phyloP scores from a whole-genome alignment of 1,284 basidiomycete species.

The Gomphus bonarii region DNA sequence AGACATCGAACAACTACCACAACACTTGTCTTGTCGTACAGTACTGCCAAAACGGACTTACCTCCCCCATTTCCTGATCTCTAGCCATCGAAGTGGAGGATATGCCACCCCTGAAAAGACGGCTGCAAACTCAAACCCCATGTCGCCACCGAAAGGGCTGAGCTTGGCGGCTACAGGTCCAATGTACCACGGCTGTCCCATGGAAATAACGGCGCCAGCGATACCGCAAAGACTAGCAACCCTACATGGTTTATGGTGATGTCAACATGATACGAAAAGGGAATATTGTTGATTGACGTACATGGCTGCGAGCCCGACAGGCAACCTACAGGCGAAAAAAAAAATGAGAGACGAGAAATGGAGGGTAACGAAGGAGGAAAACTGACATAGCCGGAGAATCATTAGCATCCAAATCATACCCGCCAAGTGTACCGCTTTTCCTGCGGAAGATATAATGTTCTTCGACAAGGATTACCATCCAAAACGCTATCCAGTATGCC shows the following conservation, averaged over 20 bases:
- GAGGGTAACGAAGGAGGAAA: background rate
- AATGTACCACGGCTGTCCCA: constrained; percentile 42
- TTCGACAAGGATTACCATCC: constrained; percentile 45
- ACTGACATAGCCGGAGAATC: constrained; percentile 33
- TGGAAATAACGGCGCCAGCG: constrained; percentile 37
- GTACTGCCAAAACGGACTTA: background rate
- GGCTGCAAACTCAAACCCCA: constrained; percentile 48
- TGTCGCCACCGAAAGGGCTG: constrained; percentile 38
- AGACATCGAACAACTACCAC: too few species aligned
- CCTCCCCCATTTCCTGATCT: constrained; percentile 22
- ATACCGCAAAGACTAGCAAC: constrained; percentile 37
- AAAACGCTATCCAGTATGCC: constrained; percentile 56
- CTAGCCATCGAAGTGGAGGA: constrained; percentile 32
- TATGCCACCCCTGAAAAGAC: constrained; percentile 31
- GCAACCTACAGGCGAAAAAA: constrained; percentile 27
- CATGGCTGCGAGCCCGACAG: constrained; percentile 47
- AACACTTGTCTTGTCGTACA: too few species aligned
- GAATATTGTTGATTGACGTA: constrained; percentile 15
- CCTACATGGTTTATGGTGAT: constrained; percentile 34
- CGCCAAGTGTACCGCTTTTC: constrained; percentile 30
- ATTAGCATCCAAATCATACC: constrained; percentile 49
- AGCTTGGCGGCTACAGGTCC: constrained; percentile 38
- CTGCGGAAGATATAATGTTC: constrained; percentile 49
- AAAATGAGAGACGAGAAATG: background rate
- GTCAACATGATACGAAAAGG: background rate